Conservation (phyloP, 805 yeast genomes). For the Saccharomycopsis sp. region DNA sequence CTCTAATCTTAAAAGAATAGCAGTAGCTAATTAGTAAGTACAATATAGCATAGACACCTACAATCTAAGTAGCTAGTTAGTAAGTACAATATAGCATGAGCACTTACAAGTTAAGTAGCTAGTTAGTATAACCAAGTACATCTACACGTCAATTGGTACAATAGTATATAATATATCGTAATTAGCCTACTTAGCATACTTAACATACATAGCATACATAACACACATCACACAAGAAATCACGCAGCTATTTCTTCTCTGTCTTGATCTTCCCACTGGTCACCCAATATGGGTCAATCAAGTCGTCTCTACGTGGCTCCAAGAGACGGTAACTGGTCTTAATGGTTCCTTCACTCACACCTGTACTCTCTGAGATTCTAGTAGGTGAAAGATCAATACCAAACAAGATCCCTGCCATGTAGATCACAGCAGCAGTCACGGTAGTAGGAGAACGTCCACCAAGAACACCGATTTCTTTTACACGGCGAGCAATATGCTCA, state of each 20-base stretch:
- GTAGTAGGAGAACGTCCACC: constrained; percentile 97
- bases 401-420: constrained; percentile 88
- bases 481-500: constrained; percentile 82
- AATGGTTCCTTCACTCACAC: constrained; percentile 96
- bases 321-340: constrained; percentile 83
- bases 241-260: constrained; percentile 27
- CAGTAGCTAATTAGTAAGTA: no score
- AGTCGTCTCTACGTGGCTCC: constrained; percentile 62
- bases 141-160: no score
- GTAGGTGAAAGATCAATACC: constrained; percentile 69
- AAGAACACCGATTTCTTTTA: constrained; percentile 85
- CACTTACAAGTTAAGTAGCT: no score
- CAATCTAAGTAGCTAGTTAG: no score
- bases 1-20: no score
- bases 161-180: no score
- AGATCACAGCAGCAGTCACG: constrained; percentile 94
- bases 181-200: no score
- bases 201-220: no score
- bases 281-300: constrained; percentile 75
- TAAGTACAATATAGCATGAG: no score
- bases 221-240: neutral
- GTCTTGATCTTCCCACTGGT: constrained; percentile 57
- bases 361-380: constrained; percentile 84
- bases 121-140: no score
- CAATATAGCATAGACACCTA: no score